These are phyloP conservation scores for Kluyveromyces lactis DNA, from an alignment of 805 yeast genomes.

Conservation along the genomic window DNA sequence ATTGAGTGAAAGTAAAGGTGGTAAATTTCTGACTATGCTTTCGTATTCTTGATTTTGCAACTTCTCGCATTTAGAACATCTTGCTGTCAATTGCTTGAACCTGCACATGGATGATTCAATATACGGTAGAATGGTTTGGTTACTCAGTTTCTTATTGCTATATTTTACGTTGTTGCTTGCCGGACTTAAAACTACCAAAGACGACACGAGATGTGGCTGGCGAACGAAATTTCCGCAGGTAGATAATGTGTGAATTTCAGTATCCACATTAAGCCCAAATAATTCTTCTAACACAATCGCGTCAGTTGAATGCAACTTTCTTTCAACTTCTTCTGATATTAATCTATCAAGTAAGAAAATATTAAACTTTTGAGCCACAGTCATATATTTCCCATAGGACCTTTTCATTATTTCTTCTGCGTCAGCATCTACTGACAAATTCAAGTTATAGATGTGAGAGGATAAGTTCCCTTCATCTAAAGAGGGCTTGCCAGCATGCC, in stretches of 20 bases:
- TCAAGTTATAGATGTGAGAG: neutral
- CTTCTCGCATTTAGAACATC: conserved; percentile 44
- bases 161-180: conserved; percentile 20
- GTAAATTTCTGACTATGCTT: conserved; percentile 44
- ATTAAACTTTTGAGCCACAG: conserved; percentile 20
- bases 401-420: neutral
- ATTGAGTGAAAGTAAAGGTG: conserved; percentile 59
- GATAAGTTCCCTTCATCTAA: neutral
- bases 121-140: conserved; percentile 42
- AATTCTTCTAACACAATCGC: conserved; percentile 23
- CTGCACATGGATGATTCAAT: conserved; percentile 56
- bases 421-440: neutral
- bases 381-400: neutral
- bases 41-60: conserved; percentile 49
- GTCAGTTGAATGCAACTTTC: conserved; percentile 11
- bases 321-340: conserved; percentile 22
- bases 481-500: conserved; percentile 2
- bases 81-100: conserved; percentile 39
- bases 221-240: conserved; percentile 20
- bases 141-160: conserved; percentile 26
- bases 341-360: conserved; percentile 18
- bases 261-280: conserved; percentile 23
- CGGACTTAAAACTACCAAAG: conserved; percentile 23
- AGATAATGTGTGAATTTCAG: conserved; percentile 12
- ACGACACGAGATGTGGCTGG: conserved; percentile 14